phyloP scores from a whole-genome alignment of 164 flowering plant species.

The Malania oleifera region DNA sequence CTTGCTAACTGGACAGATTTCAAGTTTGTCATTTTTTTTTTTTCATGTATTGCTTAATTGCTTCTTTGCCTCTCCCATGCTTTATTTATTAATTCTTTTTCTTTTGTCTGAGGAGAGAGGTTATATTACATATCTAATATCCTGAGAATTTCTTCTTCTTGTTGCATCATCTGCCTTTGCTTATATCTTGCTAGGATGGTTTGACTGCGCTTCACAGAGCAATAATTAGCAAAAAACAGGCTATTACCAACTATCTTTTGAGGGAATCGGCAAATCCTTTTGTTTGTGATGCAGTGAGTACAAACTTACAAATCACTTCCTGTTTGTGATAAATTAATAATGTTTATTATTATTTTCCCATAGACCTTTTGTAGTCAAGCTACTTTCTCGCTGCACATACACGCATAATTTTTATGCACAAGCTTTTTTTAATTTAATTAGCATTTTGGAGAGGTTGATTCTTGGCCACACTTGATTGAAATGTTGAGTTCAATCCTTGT shows the following conservation, averaged over 20 bases:
- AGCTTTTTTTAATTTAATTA: neutral
- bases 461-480: neutral
- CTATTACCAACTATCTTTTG: conserved; percentile 76
- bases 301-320: too few species aligned
- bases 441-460: neutral
- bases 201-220: conserved; percentile 88
- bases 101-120: too few species aligned
- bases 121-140: neutral
- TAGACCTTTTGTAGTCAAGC: neutral
- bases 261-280: conserved; percentile 90
- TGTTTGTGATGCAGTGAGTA: conserved; percentile 74
- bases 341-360: too few species aligned
- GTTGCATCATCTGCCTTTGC: conserved; percentile 3
- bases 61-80: conserved; percentile 1
- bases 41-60: neutral
- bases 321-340: too few species aligned
- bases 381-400: neutral
- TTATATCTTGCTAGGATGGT: conserved; percentile 48
- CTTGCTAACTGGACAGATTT: neutral
- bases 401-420: neutral
- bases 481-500: neutral
- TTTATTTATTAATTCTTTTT: too few species aligned
- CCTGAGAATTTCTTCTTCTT: neutral
- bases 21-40: neutral
- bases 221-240: conserved; percentile 75